A percentile compares a stretch with the other conserved stretches of the same genome.
phyloP scores from a whole-genome alignment of 2,329 filamentous ascomycete species.

The Lecanoromycetidae sp. region DNA sequence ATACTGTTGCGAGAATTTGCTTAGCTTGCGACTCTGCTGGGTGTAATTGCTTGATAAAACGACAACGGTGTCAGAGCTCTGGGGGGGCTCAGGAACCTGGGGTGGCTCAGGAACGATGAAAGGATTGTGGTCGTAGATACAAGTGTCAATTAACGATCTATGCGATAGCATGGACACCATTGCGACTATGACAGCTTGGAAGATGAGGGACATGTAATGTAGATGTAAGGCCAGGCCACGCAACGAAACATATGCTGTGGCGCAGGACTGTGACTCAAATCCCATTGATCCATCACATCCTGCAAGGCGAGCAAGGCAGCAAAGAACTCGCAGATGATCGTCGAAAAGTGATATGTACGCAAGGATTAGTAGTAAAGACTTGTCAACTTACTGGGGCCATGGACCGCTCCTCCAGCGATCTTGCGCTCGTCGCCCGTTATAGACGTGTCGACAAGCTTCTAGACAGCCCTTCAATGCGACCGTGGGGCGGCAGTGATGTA shows the following conservation, averaged over 20 bases:
- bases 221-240: not conserved
- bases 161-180: not conserved
- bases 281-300: not conserved
- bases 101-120: not conserved
- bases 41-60: not conserved
- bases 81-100: not conserved
- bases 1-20: slow-evolving; percentile 10
- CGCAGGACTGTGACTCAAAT: not conserved
- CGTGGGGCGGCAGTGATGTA: no score
- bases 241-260: not conserved
- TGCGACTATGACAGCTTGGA: not conserved
- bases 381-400: slow-evolving; percentile 12
- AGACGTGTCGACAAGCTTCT: no score
- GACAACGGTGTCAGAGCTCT: slow-evolving; percentile 1
- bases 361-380: slow-evolving; percentile 1
- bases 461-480: not conserved
- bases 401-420: not conserved
- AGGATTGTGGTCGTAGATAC: no score
- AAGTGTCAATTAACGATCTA: no score
- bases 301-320: slow-evolving; percentile 2
- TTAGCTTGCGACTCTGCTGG: slow-evolving; percentile 8
- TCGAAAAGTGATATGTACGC: not conserved
- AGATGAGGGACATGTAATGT: not conserved
- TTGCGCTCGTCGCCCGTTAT: not conserved
- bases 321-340: not conserved